These are phyloP conservation scores for Elaeis guineensis DNA, from an alignment of 176 grass and related monocot genomes.

Conservation along the genomic window DNA sequence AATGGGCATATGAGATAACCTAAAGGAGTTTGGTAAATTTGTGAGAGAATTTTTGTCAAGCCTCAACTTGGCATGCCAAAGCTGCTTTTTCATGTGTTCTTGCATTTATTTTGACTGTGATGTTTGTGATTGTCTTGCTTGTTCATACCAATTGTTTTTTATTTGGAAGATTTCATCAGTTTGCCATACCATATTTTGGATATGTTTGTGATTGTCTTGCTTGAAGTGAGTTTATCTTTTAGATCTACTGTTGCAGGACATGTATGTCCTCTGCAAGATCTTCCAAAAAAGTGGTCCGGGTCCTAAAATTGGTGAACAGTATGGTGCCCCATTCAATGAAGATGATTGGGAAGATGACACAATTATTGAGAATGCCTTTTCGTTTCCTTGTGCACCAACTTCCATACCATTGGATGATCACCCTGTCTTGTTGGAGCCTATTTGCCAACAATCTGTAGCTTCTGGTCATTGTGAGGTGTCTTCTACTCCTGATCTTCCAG, in stretches of 20 bases:
- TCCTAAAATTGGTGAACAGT: slow-evolving; percentile 78
- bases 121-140: too few species aligned
- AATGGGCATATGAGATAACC: too few species aligned
- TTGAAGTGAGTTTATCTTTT: too few species aligned
- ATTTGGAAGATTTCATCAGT: too few species aligned
- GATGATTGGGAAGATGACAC: slow-evolving; percentile 58
- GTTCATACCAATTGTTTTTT: too few species aligned
- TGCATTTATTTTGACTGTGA: too few species aligned
- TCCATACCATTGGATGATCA: slow-evolving; percentile 21
- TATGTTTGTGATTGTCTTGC: too few species aligned
- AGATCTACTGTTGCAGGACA: slow-evolving; percentile 38
- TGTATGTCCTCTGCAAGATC: slow-evolving; percentile 80
- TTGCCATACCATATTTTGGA: too few species aligned
- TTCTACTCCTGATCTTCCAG: slow-evolving; percentile 14
- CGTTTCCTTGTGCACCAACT: slow-evolving; percentile 16
- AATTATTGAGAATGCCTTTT: slow-evolving; percentile 31
- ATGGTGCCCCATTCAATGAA: slow-evolving; percentile 84
- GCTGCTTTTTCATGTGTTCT: too few species aligned
- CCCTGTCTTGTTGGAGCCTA: slow-evolving; percentile 4
- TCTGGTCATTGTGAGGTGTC: slow-evolving; percentile 16
- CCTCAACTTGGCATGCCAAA: too few species aligned
- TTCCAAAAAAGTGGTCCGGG: slow-evolving; percentile 81
- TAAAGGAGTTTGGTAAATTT: too few species aligned
- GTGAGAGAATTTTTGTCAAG: too few species aligned
- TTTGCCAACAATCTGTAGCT: slow-evolving; percentile 19